Evolutionary conservation across 306 rosid genomes (phyloP).

Genomic region (Carpinus viminea): DNA sequence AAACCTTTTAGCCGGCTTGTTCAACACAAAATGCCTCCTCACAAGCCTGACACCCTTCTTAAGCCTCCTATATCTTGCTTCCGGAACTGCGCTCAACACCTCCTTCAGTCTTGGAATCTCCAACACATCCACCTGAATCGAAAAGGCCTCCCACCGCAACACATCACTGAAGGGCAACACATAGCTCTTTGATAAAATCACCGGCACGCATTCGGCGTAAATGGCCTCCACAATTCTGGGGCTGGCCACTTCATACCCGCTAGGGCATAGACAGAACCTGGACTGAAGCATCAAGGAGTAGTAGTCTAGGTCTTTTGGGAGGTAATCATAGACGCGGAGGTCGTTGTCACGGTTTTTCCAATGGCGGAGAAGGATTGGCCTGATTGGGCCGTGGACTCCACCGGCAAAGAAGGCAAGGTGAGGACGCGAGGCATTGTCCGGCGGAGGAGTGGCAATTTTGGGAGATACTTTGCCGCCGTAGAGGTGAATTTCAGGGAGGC

Average conservation of each 20-base stretch:
- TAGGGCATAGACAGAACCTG: slow-evolving; percentile 83
- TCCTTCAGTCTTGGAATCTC: slow-evolving; percentile 70
- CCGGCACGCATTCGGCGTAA: slow-evolving; percentile 76
- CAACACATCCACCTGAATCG: slow-evolving; percentile 53
- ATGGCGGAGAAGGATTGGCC: slow-evolving; percentile 52
- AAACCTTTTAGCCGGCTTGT: slow-evolving; percentile 61
- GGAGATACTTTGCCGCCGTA: slow-evolving; percentile 54
- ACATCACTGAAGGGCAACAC: slow-evolving; percentile 72
- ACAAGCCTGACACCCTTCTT: slow-evolving; percentile 59
- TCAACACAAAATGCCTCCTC: slow-evolving; percentile 65
- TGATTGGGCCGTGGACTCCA: slow-evolving; percentile 76
- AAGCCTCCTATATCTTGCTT: slow-evolving; percentile 48
- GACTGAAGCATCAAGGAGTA: slow-evolving; percentile 68
- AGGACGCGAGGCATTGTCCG: slow-evolving; percentile 37
- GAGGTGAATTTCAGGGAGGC: slow-evolving; percentile 78
- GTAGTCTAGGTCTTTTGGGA: slow-evolving; percentile 58
- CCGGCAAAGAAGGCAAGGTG: slow-evolving; percentile 82
- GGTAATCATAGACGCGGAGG: slow-evolving; percentile 60
- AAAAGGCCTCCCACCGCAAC: slow-evolving; percentile 69
- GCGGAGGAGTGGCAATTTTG: slow-evolving; percentile 52
- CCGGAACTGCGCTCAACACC: slow-evolving; percentile 48
- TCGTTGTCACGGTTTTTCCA: slow-evolving; percentile 62
- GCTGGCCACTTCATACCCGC: slow-evolving; percentile 87
- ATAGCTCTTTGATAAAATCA: slow-evolving; percentile 49
- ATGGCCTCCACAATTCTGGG: slow-evolving; percentile 84